Evolutionary conservation across 768 basidiomycete genomes (phyloP).

Genomic region (Kondoa subrosea): DNA sequence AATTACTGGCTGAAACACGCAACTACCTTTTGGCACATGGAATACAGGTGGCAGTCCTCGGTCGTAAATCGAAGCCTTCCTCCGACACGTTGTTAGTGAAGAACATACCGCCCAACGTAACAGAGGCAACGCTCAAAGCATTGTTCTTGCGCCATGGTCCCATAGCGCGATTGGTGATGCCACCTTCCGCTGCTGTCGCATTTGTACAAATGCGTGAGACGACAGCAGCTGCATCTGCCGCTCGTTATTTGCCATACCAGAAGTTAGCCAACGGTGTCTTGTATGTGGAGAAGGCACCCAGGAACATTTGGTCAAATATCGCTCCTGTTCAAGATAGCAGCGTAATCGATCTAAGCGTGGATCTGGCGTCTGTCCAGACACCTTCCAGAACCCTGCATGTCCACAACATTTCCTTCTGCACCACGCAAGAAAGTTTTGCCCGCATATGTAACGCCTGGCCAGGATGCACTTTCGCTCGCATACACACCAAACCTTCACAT

Average conservation of each 20-base stretch:
- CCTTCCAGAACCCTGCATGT: slow-evolving; percentile 73
- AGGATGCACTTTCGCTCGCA: slow-evolving; percentile 66
- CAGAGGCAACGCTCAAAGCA: slow-evolving; percentile 53
- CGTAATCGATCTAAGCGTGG: slow-evolving; percentile 19
- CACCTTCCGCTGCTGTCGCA: slow-evolving; percentile 82
- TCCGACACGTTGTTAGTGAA: slow-evolving; percentile 79
- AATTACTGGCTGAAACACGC: slow-evolving; percentile 76
- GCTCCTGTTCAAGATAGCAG: slow-evolving; percentile 26
- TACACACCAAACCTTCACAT: slow-evolving; percentile 40
- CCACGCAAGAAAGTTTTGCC: slow-evolving; percentile 54
- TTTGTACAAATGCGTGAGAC: slow-evolving; percentile 68
- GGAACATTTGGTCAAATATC: slow-evolving; percentile 55
- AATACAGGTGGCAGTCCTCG: slow-evolving; percentile 31
- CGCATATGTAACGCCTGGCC: slow-evolving; percentile 57
- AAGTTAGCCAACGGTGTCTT: slow-evolving; percentile 74
- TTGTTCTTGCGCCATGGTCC: slow-evolving; percentile 62
- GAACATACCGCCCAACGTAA: slow-evolving; percentile 87
- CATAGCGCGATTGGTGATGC: slow-evolving; percentile 55
- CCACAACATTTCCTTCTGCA: slow-evolving; percentile 91
- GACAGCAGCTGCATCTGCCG: slow-evolving; percentile 55
- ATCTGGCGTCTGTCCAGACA: slow-evolving; percentile 31
- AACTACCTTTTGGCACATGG: slow-evolving; percentile 24
- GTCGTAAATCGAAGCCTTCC: slow-evolving; percentile 38
- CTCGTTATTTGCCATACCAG: slow-evolving; percentile 67
- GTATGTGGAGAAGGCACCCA: slow-evolving; percentile 82